Conservation (phyloP, 306 rosid genomes). For the Dicorynia guianensis region DNA sequence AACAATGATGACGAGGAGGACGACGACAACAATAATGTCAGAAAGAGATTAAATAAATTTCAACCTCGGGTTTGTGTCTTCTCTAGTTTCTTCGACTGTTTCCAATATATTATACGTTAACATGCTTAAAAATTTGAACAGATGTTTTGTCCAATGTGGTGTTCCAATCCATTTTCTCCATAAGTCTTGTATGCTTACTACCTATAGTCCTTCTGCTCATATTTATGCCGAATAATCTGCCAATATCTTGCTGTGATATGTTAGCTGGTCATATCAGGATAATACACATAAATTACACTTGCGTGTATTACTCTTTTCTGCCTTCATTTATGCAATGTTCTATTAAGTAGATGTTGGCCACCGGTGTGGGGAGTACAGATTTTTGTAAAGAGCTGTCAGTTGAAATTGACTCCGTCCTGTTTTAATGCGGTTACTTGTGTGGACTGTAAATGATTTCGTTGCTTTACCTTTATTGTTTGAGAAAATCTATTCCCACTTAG, state of each 20-base stretch:
- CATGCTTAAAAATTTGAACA: slow-evolving; percentile 27
- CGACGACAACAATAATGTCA: slow-evolving; percentile 55
- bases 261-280: not conserved
- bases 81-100: slow-evolving; percentile 35
- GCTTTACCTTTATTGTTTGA: too few relatives aligned
- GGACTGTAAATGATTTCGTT: too few relatives aligned
- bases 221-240: slow-evolving; percentile 13
- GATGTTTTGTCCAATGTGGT: slow-evolving; percentile 7
- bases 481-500: too few relatives aligned
- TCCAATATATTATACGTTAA: slow-evolving; percentile 27
- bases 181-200: slow-evolving; percentile 16
- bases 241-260: not conserved
- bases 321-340: not conserved
- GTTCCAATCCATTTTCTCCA: slow-evolving; percentile 18
- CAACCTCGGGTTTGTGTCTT: slow-evolving; percentile 76
- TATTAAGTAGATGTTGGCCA: not conserved
- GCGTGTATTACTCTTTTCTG: not conserved
- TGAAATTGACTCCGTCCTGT: not conserved
- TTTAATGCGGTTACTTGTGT: not conserved
- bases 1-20: slow-evolving; percentile 70
- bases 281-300: not conserved
- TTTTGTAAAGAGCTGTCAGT: not conserved
- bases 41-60: slow-evolving; percentile 68
- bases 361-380: not conserved
- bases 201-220: not conserved